Evolutionary conservation across 2,329 filamentous ascomycete species (phyloP).

Genomic region (Colletotrichum plurivorum): DNA sequence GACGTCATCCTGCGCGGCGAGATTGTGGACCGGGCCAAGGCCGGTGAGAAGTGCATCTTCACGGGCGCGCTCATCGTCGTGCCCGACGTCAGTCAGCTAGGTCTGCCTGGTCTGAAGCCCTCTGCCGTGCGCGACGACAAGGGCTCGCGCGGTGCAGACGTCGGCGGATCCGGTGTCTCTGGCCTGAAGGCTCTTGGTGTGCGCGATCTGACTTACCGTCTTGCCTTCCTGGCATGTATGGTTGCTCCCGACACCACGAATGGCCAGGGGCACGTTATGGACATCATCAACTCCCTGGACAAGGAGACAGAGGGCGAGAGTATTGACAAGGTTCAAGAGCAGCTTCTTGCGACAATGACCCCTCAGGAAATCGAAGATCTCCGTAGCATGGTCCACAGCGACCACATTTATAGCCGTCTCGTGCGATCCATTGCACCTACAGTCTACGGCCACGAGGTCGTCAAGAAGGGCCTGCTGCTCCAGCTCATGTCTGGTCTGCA

Average conservation of each 20-base stretch:
- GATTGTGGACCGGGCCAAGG: slow-evolving; percentile 97
- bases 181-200: slow-evolving; percentile 95
- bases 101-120: slow-evolving; percentile 86
- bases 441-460: slow-evolving; percentile 96
- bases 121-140: slow-evolving; percentile 88
- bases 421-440: slow-evolving; percentile 96
- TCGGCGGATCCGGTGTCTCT: slow-evolving; percentile 85
- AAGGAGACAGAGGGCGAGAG: slow-evolving; percentile 77
- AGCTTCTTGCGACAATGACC: slow-evolving; percentile 88
- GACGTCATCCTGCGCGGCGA: slow-evolving; percentile 96
- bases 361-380: slow-evolving; percentile 91
- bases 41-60: slow-evolving; percentile 98
- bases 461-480: slow-evolving; percentile 95
- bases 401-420: slow-evolving; percentile 93
- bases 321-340: slow-evolving; percentile 89
- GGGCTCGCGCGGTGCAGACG: slow-evolving; percentile 82
- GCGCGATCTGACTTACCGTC: slow-evolving; percentile 91
- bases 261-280: slow-evolving; percentile 51
- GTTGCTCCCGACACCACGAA: slow-evolving; percentile 85
- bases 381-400: slow-evolving; percentile 92
- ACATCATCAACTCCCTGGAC: slow-evolving; percentile 85
- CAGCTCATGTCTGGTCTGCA: slow-evolving; percentile 97
- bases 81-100: slow-evolving; percentile 94
- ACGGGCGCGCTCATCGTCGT: slow-evolving; percentile 97
- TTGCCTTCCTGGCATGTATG: slow-evolving; percentile 98